Percentiles rank a stretch among this genome's conserved stretches.
Evolutionary conservation across 495 filamentous ascomycete species (phyloP).

Genomic region (Rusavskia elegans): DNA sequence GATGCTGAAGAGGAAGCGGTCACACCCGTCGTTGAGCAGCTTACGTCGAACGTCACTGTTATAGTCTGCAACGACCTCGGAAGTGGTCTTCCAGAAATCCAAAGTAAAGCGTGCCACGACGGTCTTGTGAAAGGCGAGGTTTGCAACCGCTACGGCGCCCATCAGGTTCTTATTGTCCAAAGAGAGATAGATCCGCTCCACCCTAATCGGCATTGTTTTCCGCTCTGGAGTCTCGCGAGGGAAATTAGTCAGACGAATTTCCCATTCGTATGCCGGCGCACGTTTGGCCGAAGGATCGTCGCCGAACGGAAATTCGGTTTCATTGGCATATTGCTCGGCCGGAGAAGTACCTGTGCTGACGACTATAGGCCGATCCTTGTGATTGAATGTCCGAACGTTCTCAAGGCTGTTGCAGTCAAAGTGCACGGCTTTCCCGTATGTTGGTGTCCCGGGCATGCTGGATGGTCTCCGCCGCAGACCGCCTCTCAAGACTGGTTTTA

Average conservation of each 20-base stretch:
- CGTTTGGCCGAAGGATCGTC: constrained; percentile 28
- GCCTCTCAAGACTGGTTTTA: constrained; percentile 72
- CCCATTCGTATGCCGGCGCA: constrained; percentile 60
- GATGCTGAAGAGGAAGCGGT: constrained; percentile 87
- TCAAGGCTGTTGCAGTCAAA: constrained; percentile 80
- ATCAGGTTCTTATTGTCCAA: constrained; percentile 70
- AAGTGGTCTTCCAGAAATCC: constrained; percentile 96
- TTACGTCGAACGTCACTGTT: constrained; percentile 59
- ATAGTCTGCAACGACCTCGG: constrained; percentile 80
- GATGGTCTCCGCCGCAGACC: constrained; percentile 61
- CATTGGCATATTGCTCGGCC: constrained; percentile 67
- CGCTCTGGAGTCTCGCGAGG: constrained; percentile 51
- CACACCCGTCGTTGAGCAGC: constrained; percentile 50
- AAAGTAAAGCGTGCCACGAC: constrained; percentile 87
- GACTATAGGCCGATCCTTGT: constrained; percentile 82
- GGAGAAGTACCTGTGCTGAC: constrained; percentile 94
- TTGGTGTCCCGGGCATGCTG: constrained; percentile 94
- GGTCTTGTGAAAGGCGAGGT: constrained; percentile 76
- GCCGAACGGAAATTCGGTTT: constrained; percentile 73
- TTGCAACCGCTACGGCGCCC: constrained; percentile 70
- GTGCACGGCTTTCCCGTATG: constrained; percentile 87
- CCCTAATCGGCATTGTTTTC: constrained; percentile 45
- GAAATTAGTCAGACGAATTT: constrained; percentile 71
- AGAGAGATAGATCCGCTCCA: constrained; percentile 78
- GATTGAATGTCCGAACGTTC: constrained; percentile 86